A percentile compares a stretch with the other conserved stretches of the same genome.
Conservation (phyloP, 345 rosid species). For the Chamaenerion angustifolium region DNA sequence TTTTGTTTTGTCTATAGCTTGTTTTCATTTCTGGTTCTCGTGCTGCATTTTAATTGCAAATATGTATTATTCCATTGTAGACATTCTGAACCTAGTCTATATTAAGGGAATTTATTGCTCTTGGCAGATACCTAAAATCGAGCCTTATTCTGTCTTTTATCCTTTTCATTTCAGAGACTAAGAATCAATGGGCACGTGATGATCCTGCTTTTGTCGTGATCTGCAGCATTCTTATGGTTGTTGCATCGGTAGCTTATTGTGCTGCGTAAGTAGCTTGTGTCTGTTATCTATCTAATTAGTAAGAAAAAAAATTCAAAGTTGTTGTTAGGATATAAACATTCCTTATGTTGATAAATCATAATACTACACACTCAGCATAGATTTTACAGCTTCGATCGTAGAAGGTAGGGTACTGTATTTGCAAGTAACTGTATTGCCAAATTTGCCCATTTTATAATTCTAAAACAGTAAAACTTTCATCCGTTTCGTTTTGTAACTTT, state of each 20-base stretch:
- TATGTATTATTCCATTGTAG: too few species aligned
- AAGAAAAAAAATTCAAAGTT: too few species aligned
- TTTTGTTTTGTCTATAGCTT: too few species aligned
- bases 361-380: too few species aligned
- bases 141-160: not conserved
- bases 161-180: slow-evolving; percentile 69
- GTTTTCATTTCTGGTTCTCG: too few species aligned
- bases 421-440: too few species aligned
- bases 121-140: not conserved
- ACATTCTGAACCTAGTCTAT: not conserved
- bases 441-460: too few species aligned
- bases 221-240: slow-evolving; percentile 72
- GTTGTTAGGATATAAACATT: not conserved
- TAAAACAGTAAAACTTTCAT: too few species aligned
- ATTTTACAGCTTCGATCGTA: too few species aligned
- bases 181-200: slow-evolving; percentile 99
- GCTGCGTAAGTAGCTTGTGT: slow-evolving; percentile 72
- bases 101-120: not conserved
- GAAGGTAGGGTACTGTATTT: too few species aligned
- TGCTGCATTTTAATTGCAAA: too few species aligned
- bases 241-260: slow-evolving; percentile 81
- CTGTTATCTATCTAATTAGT: not conserved
- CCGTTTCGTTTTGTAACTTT: too few species aligned
- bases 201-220: slow-evolving; percentile 99
- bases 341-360: not conserved